phyloP scores from a whole-genome alignment of 208 protist species.

The Acanthamoeba triangularis region DNA sequence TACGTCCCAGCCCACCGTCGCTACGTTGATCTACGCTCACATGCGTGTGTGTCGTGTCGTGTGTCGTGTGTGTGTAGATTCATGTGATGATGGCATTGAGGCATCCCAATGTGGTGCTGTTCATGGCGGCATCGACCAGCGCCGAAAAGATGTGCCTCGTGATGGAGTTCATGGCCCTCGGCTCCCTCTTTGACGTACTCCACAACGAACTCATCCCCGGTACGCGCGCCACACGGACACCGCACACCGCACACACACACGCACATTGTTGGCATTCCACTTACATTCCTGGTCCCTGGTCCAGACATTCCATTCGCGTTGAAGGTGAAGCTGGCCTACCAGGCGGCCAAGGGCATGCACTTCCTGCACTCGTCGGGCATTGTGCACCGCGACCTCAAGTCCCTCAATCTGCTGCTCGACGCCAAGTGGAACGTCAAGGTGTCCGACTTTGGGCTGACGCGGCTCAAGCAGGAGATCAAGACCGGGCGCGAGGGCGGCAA shows the following conservation, averaged over 20 bases:
- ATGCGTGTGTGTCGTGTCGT: no score
- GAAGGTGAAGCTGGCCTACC: no score
- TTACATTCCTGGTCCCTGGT: no score
- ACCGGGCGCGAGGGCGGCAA: background rate
- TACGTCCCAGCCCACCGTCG: no score
- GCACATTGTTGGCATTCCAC: no score
- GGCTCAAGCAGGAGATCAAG: slow-evolving; percentile 46
- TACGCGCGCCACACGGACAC: no score
- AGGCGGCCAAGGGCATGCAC: no score
- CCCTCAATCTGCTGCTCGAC: no score
- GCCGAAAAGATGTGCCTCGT: background rate
- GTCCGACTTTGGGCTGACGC: slow-evolving; percentile 70
- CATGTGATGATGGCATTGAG: slow-evolving; percentile 81
- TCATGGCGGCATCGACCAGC: slow-evolving; percentile 80
- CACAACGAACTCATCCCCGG: slow-evolving; percentile 56
- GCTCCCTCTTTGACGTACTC: slow-evolving; percentile 8
- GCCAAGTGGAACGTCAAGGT: no score
- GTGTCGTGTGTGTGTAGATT: slow-evolving; percentile 24
- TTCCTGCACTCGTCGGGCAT: background rate
- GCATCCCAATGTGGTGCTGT: slow-evolving; percentile 86
- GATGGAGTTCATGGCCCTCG: slow-evolving; percentile 30
- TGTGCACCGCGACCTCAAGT: background rate
- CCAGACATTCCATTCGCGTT: no score
- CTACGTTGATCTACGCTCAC: no score
- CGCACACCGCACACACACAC: no score